A percentile compares a stretch with the other conserved stretches of the same genome.
phyloP scores from a whole-genome alignment of 2,329 filamentous ascomycete species.

The Grosmannia clavigera region DNA sequence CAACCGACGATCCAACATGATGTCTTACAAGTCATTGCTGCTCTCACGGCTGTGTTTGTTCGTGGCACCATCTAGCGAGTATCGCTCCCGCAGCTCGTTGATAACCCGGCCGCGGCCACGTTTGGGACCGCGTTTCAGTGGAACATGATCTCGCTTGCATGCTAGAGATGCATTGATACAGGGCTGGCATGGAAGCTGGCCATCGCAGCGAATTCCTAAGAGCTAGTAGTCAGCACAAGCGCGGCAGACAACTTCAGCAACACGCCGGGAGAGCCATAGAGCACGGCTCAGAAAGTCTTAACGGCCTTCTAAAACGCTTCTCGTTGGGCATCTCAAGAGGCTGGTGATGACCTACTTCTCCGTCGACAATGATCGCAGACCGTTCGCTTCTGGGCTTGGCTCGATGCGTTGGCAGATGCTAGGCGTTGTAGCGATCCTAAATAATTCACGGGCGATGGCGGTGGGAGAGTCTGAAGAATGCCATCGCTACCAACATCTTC shows the following conservation, averaged over 20 bases:
- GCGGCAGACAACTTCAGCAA: background rate
- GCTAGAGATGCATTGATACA: constrained; percentile 44
- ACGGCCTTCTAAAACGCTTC: background rate
- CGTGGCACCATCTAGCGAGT: constrained; percentile 17
- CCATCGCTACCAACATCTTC: constrained; percentile 12
- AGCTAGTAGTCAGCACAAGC: background rate
- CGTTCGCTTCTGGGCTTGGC: constrained; percentile 19
- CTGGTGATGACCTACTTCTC: constrained; percentile 22
- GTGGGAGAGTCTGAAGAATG: constrained; percentile 8
- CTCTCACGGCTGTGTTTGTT: constrained; percentile 26
- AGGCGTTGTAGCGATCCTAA: background rate
- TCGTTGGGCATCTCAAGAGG: background rate
- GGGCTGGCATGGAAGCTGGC: constrained; percentile 43
- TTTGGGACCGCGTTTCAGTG: constrained; percentile 52
- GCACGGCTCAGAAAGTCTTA: background rate
- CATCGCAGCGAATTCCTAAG: constrained; percentile 32
- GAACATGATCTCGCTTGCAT: constrained; percentile 54
- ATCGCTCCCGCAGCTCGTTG: constrained; percentile 43
- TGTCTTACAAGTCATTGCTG: constrained; percentile 18
- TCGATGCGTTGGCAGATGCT: background rate
- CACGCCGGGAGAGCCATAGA: background rate
- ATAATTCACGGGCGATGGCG: background rate
- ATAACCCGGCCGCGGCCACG: constrained; percentile 50
- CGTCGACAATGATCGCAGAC: constrained; percentile 34
- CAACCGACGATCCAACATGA: background rate